Percentiles rank a stretch among this genome's conserved stretches.
phyloP scores from a whole-genome alignment of 2,329 filamentous ascomycete genomes.

The Gnomoniopsis smithogilvyi region DNA sequence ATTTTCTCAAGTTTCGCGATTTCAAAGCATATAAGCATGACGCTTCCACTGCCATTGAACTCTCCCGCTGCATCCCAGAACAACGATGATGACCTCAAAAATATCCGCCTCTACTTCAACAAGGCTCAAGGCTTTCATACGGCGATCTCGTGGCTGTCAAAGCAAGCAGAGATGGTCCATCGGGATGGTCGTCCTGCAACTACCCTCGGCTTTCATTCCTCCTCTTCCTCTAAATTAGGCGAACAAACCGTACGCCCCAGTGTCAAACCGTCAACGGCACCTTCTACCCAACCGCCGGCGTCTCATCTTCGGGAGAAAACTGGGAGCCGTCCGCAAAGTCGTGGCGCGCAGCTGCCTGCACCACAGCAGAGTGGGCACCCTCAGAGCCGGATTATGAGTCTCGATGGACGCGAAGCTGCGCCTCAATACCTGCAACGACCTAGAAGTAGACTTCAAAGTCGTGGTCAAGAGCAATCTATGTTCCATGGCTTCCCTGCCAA shows the following conservation, averaged over 20 bases:
- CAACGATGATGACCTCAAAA: not conserved
- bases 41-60: not conserved
- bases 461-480: not conserved
- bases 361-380: too few species aligned
- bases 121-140: slow-evolving; percentile 2
- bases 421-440: not conserved
- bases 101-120: not conserved
- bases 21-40: slow-evolving; percentile 1
- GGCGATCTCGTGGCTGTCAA: slow-evolving; percentile 7
- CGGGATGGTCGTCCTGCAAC: not conserved
- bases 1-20: not conserved
- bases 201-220: not conserved
- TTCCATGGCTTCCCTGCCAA: not conserved
- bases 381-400: too few species aligned
- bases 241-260: not conserved
- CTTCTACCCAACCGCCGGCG: not conserved
- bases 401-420: too few species aligned
- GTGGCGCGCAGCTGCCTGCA: too few species aligned
- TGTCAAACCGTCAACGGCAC: not conserved
- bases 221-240: not conserved
- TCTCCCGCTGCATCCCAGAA: not conserved
- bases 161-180: not conserved
- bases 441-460: not conserved
- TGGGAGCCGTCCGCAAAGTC: too few species aligned
- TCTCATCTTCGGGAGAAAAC: not conserved